Evolutionary conservation across 768 basidiomycete species (phyloP), one percentile per base, ranked within the genome.

Genomic region (Nidularia pulvinata): DNA sequence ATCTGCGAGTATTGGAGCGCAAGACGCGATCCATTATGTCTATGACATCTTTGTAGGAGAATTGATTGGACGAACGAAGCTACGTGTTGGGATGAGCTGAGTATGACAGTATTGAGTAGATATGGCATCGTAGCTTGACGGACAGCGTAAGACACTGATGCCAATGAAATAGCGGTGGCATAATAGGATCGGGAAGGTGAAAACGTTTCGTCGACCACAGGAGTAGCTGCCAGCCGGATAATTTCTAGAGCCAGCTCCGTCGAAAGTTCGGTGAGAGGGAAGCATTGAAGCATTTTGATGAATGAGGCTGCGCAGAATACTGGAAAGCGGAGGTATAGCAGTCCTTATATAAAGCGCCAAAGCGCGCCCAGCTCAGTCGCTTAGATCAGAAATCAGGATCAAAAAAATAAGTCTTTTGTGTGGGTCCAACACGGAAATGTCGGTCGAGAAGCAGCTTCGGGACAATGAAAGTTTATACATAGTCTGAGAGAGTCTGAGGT

Each of bases 41-140:
- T 32, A 10, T 63, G 56, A 3, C 49, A 16, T 22, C 64, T 61
- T 55, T 73, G 73, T 13, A 62, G 58, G 5, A 61, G 58, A 9
- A 77, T 55, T 37, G 69, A 61, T 36, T 58, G 55, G 33, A 69
- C 59, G 61, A 79, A 76, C 43, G 61, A 54, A 55, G 62, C 49
- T 13, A 74, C 57, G n/a, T 68, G 56, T 2, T 58, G 42, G 11
- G 67, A 60, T 1, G 59, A 57, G 44, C 59, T 52, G 36, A 77
- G 65, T 19, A 74, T 51, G 4, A 79, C 69, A 14, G 71, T 76
- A 50, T 69, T 66, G 7, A 78, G 66, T 49, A 79, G 65, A 49
- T 65, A 57, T 25, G 69, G 73, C 69, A 79, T 76, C 22, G 66
- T 61, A 19, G 61, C 60, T 13, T 58, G 64, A 14, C 74, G 68